Conservation (phyloP, 768 basidiomycete species). For the Rhodosporidiobolus sp. region DNA sequence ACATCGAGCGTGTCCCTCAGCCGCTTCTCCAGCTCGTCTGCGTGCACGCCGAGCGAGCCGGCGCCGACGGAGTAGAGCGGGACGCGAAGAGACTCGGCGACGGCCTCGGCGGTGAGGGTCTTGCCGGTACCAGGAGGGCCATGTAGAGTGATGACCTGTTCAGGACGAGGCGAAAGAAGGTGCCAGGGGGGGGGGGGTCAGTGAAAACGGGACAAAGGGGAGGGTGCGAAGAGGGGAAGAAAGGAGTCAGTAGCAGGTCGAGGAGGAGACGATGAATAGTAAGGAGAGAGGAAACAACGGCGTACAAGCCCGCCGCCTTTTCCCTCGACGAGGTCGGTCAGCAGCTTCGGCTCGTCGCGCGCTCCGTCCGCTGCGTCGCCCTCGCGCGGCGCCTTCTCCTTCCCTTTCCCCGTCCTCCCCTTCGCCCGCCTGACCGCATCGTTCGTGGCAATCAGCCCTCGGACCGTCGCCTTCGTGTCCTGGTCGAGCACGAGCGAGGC, state of each 20-base stretch:
- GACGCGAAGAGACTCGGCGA: constrained; percentile 94
- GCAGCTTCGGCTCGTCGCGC: not conserved
- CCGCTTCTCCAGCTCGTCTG: constrained; percentile 53
- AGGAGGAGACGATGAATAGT: too few species aligned
- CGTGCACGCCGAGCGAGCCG: constrained; percentile 50
- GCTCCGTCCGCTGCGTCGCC: not conserved
- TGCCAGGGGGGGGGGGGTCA: not conserved
- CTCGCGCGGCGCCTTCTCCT: not conserved
- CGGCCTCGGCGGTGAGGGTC: constrained; percentile 93
- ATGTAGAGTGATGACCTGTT: constrained; percentile 65
- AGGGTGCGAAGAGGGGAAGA: not conserved
- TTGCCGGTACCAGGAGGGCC: constrained; percentile 97
- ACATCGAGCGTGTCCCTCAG: constrained; percentile 50
- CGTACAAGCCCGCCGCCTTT: constrained; percentile 64
- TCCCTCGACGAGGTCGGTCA: constrained; percentile 60
- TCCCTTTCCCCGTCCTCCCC: constrained; percentile 50
- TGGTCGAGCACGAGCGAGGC: constrained; percentile 57
- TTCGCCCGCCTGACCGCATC: constrained; percentile 45
- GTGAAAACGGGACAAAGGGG: not conserved
- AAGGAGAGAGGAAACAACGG: constrained; percentile 34
- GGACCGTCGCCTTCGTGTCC: constrained; percentile 8
- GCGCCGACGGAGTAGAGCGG: constrained; percentile 21
- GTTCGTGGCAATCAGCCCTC: constrained; percentile 6
- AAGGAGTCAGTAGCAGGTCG: too few species aligned
- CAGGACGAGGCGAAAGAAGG: not conserved